phyloP scores from a whole-genome alignment of 2,329 filamentous ascomycete species.

The Plenodomus tracheiphilus region DNA sequence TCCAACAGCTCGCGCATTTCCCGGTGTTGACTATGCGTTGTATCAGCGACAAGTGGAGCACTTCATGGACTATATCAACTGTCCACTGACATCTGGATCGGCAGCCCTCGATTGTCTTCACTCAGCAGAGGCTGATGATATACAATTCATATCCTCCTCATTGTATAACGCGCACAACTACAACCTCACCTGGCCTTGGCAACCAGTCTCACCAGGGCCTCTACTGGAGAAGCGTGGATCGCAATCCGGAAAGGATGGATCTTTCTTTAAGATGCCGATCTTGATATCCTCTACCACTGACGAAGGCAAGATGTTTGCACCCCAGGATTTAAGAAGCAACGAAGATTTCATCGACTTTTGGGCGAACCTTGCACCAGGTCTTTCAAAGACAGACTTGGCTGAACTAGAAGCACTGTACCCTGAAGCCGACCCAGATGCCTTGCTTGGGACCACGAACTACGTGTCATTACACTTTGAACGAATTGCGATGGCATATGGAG shows the following conservation, averaged over 20 bases:
- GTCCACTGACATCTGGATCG: slow-evolving; percentile 24
- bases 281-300: slow-evolving; percentile 45
- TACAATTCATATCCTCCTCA: slow-evolving; percentile 46
- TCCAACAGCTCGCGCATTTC: slow-evolving; percentile 42
- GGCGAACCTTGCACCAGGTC: slow-evolving; percentile 32
- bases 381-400: slow-evolving; percentile 31
- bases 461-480: slow-evolving; percentile 51
- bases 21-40: slow-evolving; percentile 34
- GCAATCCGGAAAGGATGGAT: slow-evolving; percentile 35
- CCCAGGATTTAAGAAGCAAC: slow-evolving; percentile 40
- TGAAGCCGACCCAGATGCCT: slow-evolving; percentile 12
- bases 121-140: slow-evolving; percentile 40
- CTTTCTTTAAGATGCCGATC: slow-evolving; percentile 39
- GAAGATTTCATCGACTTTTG: slow-evolving; percentile 41
- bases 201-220: slow-evolving; percentile 52
- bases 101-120: slow-evolving; percentile 48
- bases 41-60: slow-evolving; percentile 34
- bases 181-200: slow-evolving; percentile 54
- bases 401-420: slow-evolving; percentile 39
- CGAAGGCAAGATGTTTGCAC: slow-evolving; percentile 37
- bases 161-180: slow-evolving; percentile 46
- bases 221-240: slow-evolving; percentile 54
- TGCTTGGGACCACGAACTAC: slow-evolving; percentile 33
- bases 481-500: slow-evolving; percentile 47
- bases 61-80: slow-evolving; percentile 37